Conservation (phyloP, 1,284 basidiomycete genomes). For the Blastosporella zonata region DNA sequence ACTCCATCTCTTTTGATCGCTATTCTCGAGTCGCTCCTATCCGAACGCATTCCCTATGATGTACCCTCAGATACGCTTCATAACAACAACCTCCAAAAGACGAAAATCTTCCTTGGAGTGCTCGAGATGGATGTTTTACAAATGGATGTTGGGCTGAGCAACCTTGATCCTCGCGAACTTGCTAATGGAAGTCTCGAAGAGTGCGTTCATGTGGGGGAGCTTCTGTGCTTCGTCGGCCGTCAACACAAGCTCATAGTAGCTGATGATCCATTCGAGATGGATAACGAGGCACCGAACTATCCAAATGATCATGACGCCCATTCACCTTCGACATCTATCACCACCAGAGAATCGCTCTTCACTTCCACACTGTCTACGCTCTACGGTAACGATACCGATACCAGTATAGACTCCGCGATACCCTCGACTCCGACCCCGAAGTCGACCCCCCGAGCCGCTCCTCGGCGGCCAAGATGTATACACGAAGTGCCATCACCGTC, state of each 20-base stretch:
- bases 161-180: conserved; percentile 59
- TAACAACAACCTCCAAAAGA: conserved; percentile 44
- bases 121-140: conserved; percentile 67
- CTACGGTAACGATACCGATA: conserved; percentile 15
- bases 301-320: neutral
- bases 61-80: conserved; percentile 39
- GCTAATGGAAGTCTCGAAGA: conserved; percentile 63
- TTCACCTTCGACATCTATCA: conserved; percentile 17
- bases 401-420: conserved; percentile 10
- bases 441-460: conserved; percentile 2
- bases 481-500: conserved; percentile 19
- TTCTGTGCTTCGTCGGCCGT: conserved; percentile 64
- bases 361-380: conserved; percentile 15
- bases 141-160: conserved; percentile 56
- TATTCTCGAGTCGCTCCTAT: conserved; percentile 58
- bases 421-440: conserved; percentile 9
- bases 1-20: conserved; percentile 66
- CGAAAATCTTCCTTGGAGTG: conserved; percentile 77
- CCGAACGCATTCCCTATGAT: conserved; percentile 30
- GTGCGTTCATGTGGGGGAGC: conserved; percentile 56
- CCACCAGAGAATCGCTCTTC: conserved; percentile 15
- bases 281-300: conserved; percentile 12
- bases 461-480: conserved; percentile 16
- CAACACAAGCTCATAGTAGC: conserved; percentile 36
- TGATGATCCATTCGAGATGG: conserved; percentile 23